Conservation (phyloP, 257 asterid species). For the Anisodus acutangulus region DNA sequence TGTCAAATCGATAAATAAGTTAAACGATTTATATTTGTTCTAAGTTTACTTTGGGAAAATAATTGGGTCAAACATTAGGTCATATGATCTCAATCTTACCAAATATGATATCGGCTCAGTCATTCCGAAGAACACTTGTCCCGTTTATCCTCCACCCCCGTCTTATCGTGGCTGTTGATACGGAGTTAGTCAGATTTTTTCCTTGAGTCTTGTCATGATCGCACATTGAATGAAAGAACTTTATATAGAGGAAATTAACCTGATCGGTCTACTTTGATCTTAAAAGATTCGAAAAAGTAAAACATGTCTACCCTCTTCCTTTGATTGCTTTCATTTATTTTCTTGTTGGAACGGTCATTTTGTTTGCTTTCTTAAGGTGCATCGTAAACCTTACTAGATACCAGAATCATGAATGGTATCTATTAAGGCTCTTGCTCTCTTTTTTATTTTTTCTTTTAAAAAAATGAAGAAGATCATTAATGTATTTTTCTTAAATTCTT, state of each 20-base stretch:
- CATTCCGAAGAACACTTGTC: too few species aligned
- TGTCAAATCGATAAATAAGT: background rate
- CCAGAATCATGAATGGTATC: background rate
- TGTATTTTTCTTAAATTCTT: background rate
- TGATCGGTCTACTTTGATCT: too few species aligned
- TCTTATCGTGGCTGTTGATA: too few species aligned
- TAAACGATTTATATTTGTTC: background rate
- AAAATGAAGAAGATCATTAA: too few species aligned
- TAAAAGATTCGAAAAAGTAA: too few species aligned
- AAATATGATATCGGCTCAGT: background rate
- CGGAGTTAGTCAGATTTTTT: too few species aligned
- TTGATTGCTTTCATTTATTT: background rate
- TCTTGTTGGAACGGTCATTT: background rate
- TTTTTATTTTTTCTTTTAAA: background rate
- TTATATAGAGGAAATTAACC: too few species aligned
- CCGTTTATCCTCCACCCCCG: too few species aligned
- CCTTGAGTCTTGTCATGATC: too few species aligned
- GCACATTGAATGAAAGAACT: too few species aligned
- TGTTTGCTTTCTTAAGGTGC: rapidly evolving
- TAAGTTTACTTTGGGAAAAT: background rate
- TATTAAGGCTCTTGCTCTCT: background rate
- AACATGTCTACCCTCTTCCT: rapidly evolving
- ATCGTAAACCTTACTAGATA: background rate
- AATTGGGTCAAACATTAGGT: background rate
- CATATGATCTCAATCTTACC: background rate